These are phyloP conservation scores for Stramenopiles sp. DNA, from an alignment of 352 stramenopile genomes.

Conservation along the genomic window DNA sequence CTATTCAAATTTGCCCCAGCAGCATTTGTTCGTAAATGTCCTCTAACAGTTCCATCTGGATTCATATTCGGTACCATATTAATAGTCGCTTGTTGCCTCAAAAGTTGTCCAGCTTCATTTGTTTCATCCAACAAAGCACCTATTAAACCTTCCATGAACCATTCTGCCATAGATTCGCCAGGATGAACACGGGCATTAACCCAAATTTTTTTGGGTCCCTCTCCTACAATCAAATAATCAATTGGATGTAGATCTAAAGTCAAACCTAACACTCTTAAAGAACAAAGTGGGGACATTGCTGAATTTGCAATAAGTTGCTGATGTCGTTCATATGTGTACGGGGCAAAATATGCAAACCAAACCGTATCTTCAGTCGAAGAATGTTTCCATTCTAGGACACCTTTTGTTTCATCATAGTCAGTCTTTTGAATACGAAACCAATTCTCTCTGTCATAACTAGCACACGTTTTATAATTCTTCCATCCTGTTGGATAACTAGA, in stretches of 20 bases:
- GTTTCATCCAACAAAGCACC: slow-evolving; percentile 21
- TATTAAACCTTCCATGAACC: slow-evolving; percentile 34
- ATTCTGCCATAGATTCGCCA: slow-evolving; percentile 38
- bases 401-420: background rate
- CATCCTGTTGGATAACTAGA: background rate
- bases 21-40: slow-evolving; percentile 39
- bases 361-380: slow-evolving; percentile 21
- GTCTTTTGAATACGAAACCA: background rate
- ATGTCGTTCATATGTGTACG: slow-evolving; percentile 35
- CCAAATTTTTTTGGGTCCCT: slow-evolving; percentile 28
- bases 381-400: slow-evolving; percentile 28
- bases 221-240: slow-evolving; percentile 34
- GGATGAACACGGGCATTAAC: slow-evolving; percentile 44
- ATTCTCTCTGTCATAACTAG: background rate
- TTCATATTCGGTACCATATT: slow-evolving; percentile 47
- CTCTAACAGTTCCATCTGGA: slow-evolving; percentile 33
- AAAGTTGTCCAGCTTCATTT: slow-evolving; percentile 4
- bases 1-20: slow-evolving; percentile 42
- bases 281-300: background rate
- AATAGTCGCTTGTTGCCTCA: slow-evolving; percentile 30
- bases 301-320: slow-evolving; percentile 28
- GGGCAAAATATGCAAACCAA: slow-evolving; percentile 38
- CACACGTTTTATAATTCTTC: slow-evolving; percentile 4
- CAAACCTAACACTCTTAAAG: slow-evolving; percentile 23
- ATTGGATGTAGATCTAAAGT: slow-evolving; percentile 33